Conservation (phyloP, 2,329 filamentous ascomycete genomes). For the Nakataea oryzae region DNA sequence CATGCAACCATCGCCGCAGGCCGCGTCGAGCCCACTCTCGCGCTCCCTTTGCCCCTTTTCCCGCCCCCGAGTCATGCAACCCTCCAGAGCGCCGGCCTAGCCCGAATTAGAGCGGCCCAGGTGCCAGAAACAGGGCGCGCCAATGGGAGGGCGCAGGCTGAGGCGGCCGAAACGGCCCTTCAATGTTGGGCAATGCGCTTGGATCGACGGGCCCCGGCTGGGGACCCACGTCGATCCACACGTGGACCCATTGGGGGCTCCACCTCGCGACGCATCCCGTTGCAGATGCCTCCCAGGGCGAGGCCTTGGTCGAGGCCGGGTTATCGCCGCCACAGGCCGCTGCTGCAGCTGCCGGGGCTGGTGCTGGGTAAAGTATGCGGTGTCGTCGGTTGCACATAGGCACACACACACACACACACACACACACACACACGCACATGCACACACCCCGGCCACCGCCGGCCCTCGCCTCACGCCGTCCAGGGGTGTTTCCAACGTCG, state of each 20-base stretch:
- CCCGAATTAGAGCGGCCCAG: background rate
- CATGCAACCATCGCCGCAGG: background rate
- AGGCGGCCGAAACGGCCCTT: background rate
- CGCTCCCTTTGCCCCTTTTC: background rate
- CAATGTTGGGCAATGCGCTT: background rate
- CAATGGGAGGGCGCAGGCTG: background rate
- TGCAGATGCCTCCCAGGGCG: background rate
- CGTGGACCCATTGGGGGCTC: background rate
- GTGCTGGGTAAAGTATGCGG: no score
- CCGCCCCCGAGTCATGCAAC: background rate
- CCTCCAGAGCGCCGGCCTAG: background rate
- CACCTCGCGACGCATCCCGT: background rate
- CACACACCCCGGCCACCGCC: no score
- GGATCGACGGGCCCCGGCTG: background rate
- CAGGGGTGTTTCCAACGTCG: background rate
- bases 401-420: no score
- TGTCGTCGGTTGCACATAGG: no score
- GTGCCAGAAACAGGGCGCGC: background rate
- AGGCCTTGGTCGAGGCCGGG: no score
- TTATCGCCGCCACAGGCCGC: no score
- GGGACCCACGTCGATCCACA: background rate
- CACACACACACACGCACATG: no score
- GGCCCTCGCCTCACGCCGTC: background rate
- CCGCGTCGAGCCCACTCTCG: background rate
- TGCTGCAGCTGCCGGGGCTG: no score